Evolutionary conservation across 2,329 filamentous ascomycete genomes (phyloP).

Genomic region (Aspergillus viridinutans): DNA sequence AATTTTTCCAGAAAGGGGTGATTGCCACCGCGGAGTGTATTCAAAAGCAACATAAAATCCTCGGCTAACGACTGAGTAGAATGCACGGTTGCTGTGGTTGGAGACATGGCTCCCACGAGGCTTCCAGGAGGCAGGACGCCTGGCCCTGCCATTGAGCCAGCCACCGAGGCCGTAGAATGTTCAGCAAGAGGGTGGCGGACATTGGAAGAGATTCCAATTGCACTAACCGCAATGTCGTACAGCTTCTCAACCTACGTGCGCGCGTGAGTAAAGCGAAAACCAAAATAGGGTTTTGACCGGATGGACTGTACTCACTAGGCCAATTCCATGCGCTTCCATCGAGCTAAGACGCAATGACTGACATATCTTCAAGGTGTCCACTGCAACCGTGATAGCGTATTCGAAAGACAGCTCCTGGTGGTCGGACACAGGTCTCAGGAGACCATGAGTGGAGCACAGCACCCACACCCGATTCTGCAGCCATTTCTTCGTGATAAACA

Average conservation of each 20-base stretch:
- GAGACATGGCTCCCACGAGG: constrained; percentile 4
- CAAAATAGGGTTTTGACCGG: neutral
- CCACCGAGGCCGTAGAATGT: neutral
- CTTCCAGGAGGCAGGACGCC: neutral
- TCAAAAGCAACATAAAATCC: constrained; percentile 30
- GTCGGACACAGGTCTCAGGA: constrained; percentile 32
- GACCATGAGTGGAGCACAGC: constrained; percentile 38
- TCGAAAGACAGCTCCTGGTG: constrained; percentile 35
- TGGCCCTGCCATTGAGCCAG: constrained; percentile 1
- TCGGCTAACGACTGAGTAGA: constrained; percentile 21
- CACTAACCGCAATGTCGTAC: constrained; percentile 35
- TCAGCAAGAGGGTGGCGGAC: constrained; percentile 19
- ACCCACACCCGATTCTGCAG: constrained; percentile 42
- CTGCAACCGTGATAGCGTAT: constrained; percentile 35
- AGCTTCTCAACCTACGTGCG: constrained; percentile 34
- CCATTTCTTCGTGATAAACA: constrained; percentile 43
- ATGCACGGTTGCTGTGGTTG: constrained; percentile 13
- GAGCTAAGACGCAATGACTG: constrained; percentile 30
- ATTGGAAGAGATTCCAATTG: constrained; percentile 27
- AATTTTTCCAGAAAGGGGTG: constrained; percentile 34
- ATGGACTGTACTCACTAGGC: constrained; percentile 24
- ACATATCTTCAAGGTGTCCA: constrained; percentile 33
- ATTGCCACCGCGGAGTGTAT: constrained; percentile 32
- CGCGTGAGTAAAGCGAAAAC: constrained; percentile 1
- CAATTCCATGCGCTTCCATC: constrained; percentile 43